Base-by-base conservation (phyloP, 306 rosid species). In the Betula pendula region DNA sequence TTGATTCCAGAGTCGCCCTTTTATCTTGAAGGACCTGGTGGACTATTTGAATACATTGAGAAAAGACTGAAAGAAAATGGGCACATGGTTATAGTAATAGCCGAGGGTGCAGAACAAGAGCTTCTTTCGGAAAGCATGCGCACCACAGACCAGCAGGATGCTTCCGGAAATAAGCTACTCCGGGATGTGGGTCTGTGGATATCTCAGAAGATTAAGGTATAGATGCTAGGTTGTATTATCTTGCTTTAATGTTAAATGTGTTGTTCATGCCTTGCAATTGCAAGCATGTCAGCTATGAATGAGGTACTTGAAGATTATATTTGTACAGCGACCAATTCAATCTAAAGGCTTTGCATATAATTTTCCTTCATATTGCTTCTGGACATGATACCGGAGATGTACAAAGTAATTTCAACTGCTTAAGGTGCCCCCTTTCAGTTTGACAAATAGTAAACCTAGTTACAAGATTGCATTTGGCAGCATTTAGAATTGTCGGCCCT, bases 1-100 rank as follows among this genome's bases (percentile, higher is more conserved):
- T 77, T 91, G 87, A 91, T 91, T 68, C 96, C 96, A 42, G 96
- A 91, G 17, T 89, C 96, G 14, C 93, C 85, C 50, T 91, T 91
- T 72, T 86, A 89, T 82, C 83, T 91, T 25, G 92, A 91, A 65
- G 96, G 96, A 31, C 29, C 83, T 6, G 92, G 92, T 38, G 96
- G 96, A 45, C 86, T 91, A 1, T 78, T 85, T 49, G 90, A 89
- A 73, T 89, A 72, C 56, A 81, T 89, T 33, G 90, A 89, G 77
- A 86, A 70, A 79, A 86, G 86, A 58, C 82, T 91, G 0, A 86
- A 89, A 71, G 93, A 91, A 71, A 63, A 83, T 35, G 92, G 96
- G 7, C 96, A 91, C 85, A 81, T 91, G 90, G 96, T 91, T 68
- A 84, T 91, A 81, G 96, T 91, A 33, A 83, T 91, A 50, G 96